Base-by-base conservation (phyloP, 495 filamentous ascomycete genomes). In the Aspergillus incahuasiensis region DNA sequence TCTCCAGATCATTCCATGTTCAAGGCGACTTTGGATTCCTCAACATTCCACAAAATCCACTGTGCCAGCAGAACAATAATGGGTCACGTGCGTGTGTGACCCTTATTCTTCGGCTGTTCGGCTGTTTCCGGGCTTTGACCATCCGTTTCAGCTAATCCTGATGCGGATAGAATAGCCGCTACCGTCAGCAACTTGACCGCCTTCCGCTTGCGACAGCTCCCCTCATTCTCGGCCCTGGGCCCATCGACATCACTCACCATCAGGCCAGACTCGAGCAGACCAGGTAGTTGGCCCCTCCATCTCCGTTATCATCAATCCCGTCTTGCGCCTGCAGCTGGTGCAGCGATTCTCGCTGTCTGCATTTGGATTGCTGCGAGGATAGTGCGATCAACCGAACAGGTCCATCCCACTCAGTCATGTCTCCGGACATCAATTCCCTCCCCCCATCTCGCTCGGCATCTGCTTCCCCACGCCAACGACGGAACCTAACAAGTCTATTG, bases 351-450 rank as follows among this genome's bases (percentile, higher is more conserved):
- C 12, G 6, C 5, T 16, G 0, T 50, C 54, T 22, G 39, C 11
- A 35, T 44, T 52, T 39, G 25, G n/a, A 21, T 30, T 40, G 2
- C n/a, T 42, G n/a, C n/a, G 38, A 40, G n/a, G n/a, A 2, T 16
- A 20, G 35, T 4, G 43, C 48, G 46, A 39, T 22, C 47, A 22
- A 48, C 52, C 13, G 16, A 19, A n/a, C n/a, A 1, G 6, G 11
- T 21, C 22, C 41, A 32, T 30, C 21, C 28, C 7, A 3, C 2
- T 21, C 9, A 6, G 48, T 22, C 50, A 86, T 87, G 82, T 74
- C 79, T 52, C 88, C 87, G 30, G 87, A 91, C 72, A 73, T 91
- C 56, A 91, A 92, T 66, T 89, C 86, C 32, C 80, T 91, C 32
- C 85, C 86, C 48, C 78, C 82, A 13, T 87, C 86, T 44, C 81